Evolutionary conservation across 305 asterid species (phyloP).

Genomic region (Fraxinus velutina): DNA sequence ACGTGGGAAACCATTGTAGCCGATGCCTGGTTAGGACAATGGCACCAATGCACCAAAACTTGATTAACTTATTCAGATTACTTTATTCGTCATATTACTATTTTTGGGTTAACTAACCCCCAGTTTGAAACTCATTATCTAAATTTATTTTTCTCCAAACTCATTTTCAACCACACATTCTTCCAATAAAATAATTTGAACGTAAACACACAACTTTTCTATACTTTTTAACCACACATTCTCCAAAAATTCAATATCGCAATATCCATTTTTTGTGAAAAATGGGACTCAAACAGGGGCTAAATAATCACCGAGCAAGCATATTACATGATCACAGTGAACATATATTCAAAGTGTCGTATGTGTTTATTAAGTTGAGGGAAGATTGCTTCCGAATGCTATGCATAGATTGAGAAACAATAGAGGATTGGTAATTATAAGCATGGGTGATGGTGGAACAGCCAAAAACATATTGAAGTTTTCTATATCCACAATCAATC

Average conservation of each 20-base stretch:
- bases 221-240: not conserved
- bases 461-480: not conserved
- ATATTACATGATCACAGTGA: not conserved
- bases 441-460: not conserved
- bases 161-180: not conserved
- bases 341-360: not conserved
- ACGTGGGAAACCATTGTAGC: slow-evolving; percentile 95
- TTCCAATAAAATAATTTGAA: not conserved
- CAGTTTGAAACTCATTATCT: not conserved
- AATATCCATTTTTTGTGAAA: not conserved
- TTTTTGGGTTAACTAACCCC: not conserved
- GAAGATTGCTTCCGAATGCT: not conserved
- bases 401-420: not conserved
- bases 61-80: slow-evolving; percentile 16
- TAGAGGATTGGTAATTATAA: not conserved
- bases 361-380: not conserved
- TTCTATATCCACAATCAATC: not conserved
- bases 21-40: slow-evolving; percentile 53
- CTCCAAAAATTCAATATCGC: not conserved
- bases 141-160: not conserved
- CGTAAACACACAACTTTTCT: not conserved
- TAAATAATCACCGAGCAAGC: slow-evolving; percentile 5
- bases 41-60: slow-evolving; percentile 22
- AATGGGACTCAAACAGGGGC: not conserved
- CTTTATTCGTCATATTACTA: not conserved